These are phyloP conservation scores for Xylariaceae sp. DNA, from an alignment of 2,329 filamentous ascomycete genomes.

Conservation along the genomic window DNA sequence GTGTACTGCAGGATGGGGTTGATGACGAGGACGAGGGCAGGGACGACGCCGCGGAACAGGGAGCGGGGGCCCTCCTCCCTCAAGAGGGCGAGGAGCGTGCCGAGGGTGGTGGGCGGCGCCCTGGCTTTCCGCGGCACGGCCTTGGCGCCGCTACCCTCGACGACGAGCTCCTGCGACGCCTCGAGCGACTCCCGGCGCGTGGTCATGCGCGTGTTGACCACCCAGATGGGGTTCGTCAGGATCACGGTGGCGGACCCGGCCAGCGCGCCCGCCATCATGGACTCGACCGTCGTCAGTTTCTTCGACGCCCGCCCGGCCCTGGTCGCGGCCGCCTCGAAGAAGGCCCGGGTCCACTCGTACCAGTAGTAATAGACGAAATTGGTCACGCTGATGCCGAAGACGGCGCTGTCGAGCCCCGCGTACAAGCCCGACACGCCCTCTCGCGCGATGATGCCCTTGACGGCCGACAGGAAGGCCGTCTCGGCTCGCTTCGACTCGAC, in stretches of 20 bases:
- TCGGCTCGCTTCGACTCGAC: constrained; percentile 94
- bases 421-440: constrained; percentile 89
- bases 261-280: constrained; percentile 90
- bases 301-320: constrained; percentile 67
- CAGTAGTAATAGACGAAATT: constrained; percentile 99
- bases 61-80: constrained; percentile 77
- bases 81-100: constrained; percentile 74
- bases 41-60: constrained; percentile 87
- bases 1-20: constrained; percentile 99
- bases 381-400: constrained; percentile 96
- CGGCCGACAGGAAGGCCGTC: constrained; percentile 75
- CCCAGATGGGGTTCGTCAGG: constrained; percentile 98
- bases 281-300: constrained; percentile 86
- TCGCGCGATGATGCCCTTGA: constrained; percentile 80
- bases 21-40: constrained; percentile 88
- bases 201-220: constrained; percentile 97
- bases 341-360: constrained; percentile 94
- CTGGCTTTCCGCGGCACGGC: constrained; percentile 35
- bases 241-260: constrained; percentile 92
- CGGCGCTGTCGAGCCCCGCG: constrained; percentile 83
- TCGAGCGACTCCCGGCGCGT: constrained; percentile 61
- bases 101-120: constrained; percentile 68
- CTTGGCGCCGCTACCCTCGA: constrained; percentile 34
- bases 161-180: constrained; percentile 32
- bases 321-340: constrained; percentile 74